phyloP scores from a whole-genome alignment of 331 rosid genomes.

The Prunus yedoensis region DNA sequence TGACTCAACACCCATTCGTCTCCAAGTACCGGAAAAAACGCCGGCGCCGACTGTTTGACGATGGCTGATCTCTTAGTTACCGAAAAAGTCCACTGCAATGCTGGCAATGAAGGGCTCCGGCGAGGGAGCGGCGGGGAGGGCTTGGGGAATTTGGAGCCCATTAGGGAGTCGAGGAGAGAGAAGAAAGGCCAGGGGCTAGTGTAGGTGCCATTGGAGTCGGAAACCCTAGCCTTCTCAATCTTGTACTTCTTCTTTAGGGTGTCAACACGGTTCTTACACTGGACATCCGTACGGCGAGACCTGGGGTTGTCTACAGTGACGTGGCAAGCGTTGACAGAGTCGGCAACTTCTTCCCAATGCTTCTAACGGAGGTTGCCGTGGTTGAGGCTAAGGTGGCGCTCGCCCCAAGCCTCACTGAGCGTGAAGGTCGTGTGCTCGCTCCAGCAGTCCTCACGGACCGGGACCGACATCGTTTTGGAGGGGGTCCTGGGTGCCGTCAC shows the following conservation, averaged over 20 bases:
- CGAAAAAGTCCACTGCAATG: slow-evolving; percentile 32
- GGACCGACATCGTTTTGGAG: slow-evolving; percentile 31
- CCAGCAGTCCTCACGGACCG: slow-evolving; percentile 73
- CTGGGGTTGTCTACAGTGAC: slow-evolving; percentile 17
- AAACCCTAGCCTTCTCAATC: slow-evolving; percentile 64
- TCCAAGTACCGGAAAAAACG: slow-evolving; percentile 7
- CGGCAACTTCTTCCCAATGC: slow-evolving; percentile 73
- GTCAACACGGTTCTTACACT: slow-evolving; percentile 74
- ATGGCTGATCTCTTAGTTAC: slow-evolving; percentile 62
- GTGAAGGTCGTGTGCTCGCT: slow-evolving; percentile 60
- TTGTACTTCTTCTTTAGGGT: slow-evolving; percentile 73
- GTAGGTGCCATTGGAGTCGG: slow-evolving; percentile 40
- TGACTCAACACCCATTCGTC: slow-evolving; percentile 29
- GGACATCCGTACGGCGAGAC: slow-evolving; percentile 54
- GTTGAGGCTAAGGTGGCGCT: slow-evolving; percentile 47
- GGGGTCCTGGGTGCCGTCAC: slow-evolving; percentile 9
- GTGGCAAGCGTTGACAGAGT: slow-evolving; percentile 54
- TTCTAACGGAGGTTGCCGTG: slow-evolving; percentile 63
- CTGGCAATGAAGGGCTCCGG: slow-evolving; percentile 8
- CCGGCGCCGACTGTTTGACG: slow-evolving; percentile 38
- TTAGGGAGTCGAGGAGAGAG: slow-evolving; percentile 44
- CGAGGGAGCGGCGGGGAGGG: slow-evolving; percentile 30
- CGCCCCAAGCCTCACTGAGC: slow-evolving; percentile 78
- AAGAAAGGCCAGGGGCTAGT: slow-evolving; percentile 58
- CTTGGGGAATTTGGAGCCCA: slow-evolving; percentile 41